Percentiles rank a stretch among this genome's conserved stretches.
Conservation (phyloP, 495 filamentous ascomycete genomes). For the Chaetomium fimeti region DNA sequence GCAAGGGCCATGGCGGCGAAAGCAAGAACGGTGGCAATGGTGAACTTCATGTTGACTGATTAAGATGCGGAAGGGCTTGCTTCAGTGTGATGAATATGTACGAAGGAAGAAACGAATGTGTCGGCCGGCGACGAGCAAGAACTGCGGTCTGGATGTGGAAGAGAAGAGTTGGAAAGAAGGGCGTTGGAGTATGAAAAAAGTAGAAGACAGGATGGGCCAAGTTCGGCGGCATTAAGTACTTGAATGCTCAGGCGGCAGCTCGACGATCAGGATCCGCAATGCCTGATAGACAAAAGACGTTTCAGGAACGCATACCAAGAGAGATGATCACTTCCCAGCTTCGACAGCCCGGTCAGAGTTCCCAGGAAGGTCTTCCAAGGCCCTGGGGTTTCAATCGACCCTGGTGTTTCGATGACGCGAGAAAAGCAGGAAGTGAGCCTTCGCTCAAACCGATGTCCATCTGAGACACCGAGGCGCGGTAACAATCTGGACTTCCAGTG, state of each 20-base stretch:
- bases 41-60: slow-evolving; percentile 54
- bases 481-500: background rate
- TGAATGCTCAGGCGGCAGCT: slow-evolving; percentile 33
- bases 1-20: slow-evolving; percentile 50
- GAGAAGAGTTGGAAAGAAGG: slow-evolving; percentile 18
- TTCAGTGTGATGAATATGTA: slow-evolving; percentile 22
- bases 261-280: slow-evolving; percentile 29
- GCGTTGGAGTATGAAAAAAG: slow-evolving; percentile 24
- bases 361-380: background rate
- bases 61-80: slow-evolving; percentile 9
- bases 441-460: slow-evolving; percentile 1
- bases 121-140: slow-evolving; percentile 35
- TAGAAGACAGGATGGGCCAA: slow-evolving; percentile 23
- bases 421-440: background rate
- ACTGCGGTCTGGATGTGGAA: slow-evolving; percentile 2
- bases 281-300: slow-evolving; percentile 31
- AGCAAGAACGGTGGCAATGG: slow-evolving; percentile 45
- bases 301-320: slow-evolving; percentile 25
- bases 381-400: slow-evolving; percentile 4
- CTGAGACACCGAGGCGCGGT: slow-evolving; percentile 13
- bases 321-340: slow-evolving; percentile 11
- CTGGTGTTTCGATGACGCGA: background rate
- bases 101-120: slow-evolving; percentile 22
- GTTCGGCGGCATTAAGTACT: slow-evolving; percentile 34
- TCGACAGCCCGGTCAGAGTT: background rate